These are phyloP conservation scores for Phaseolus coccineus DNA, from an alignment of 331 rosid species.

Conservation along the genomic window DNA sequence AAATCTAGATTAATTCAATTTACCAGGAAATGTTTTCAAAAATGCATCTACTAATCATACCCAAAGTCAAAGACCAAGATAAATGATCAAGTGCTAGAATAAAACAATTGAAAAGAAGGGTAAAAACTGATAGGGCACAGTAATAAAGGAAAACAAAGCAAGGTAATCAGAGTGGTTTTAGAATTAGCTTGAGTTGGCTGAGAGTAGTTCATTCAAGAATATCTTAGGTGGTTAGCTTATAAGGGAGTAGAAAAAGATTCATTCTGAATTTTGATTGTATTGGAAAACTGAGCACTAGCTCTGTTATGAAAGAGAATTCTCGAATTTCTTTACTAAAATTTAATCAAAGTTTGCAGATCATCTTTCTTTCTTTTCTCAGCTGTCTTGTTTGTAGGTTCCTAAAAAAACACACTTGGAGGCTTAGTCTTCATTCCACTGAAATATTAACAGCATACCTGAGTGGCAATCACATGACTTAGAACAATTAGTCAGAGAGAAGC, in stretches of 20 bases:
- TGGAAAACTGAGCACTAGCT: not conserved
- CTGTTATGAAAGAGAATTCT: not conserved
- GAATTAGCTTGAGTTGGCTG: not conserved
- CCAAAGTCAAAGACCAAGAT: not conserved
- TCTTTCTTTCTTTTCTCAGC: not conserved
- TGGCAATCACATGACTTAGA: conserved; percentile 83
- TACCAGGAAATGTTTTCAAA: not conserved
- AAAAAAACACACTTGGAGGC: not conserved
- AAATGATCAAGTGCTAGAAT: conserved; percentile 14
- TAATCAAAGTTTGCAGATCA: not conserved
- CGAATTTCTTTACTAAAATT: not conserved
- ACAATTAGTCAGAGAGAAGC: conserved; percentile 69
- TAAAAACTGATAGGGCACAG: not conserved
- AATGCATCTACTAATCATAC: not conserved
- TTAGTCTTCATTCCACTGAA: conserved; percentile 40
- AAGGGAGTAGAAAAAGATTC: not conserved
- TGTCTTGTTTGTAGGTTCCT: not conserved
- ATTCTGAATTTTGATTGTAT: not conserved
- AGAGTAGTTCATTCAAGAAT: not conserved
- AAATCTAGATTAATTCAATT: not conserved
- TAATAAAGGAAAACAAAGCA: not conserved
- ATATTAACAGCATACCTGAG: conserved; percentile 61
- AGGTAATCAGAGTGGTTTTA: not conserved
- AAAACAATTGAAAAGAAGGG: not conserved
- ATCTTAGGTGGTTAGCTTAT: not conserved